A percentile compares a stretch with the other conserved stretches of the same genome.
phyloP scores from a whole-genome alignment of 2,329 filamentous ascomycete genomes.

The Botrytis elliptica region DNA sequence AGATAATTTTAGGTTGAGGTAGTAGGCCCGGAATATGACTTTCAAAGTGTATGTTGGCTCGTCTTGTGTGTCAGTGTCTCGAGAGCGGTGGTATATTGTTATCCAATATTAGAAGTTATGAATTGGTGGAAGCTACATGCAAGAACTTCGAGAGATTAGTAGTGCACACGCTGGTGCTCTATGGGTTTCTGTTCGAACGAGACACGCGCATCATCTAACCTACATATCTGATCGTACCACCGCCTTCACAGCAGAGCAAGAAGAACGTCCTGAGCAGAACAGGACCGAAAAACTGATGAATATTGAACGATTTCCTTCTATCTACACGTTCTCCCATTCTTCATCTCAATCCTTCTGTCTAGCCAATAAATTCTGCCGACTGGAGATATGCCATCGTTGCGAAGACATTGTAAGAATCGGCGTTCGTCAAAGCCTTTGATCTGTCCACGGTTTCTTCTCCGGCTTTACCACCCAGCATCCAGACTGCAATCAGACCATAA shows the following conservation, averaged over 20 bases:
- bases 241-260: neutral
- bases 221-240: neutral
- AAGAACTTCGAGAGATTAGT: neutral
- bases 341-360: neutral
- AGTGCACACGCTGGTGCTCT: neutral
- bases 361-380: constrained; percentile 5
- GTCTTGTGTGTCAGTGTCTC: neutral
- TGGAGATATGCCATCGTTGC: constrained; percentile 18
- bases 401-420: constrained; percentile 17
- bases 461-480: constrained; percentile 8
- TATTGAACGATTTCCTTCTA: neutral
- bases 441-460: constrained; percentile 11
- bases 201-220: neutral
- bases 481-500: constrained; percentile 12
- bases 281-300: neutral
- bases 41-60: neutral
- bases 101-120: neutral
- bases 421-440: constrained; percentile 13
- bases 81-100: neutral
- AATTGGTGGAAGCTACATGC: neutral
- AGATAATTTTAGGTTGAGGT: neutral
- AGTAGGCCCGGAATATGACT: neutral
- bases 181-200: neutral
- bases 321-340: neutral
- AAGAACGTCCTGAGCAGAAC: neutral